Evolutionary conservation across 2,329 filamentous ascomycete species (phyloP).

Genomic region (Fusarium tuaranense): DNA sequence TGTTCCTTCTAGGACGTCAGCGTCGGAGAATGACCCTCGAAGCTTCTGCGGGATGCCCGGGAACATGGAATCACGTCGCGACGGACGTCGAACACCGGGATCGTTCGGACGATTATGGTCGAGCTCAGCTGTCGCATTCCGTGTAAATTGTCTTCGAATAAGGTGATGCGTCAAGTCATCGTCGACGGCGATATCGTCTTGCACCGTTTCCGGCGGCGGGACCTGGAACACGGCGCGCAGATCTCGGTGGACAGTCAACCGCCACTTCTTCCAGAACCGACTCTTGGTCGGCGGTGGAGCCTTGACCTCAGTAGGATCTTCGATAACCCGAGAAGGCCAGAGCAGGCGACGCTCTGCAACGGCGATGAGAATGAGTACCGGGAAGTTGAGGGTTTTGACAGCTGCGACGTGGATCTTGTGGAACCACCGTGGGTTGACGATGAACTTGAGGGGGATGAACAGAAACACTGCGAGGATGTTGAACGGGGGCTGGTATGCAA

Average conservation of each 20-base stretch:
- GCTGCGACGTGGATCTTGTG: slow-evolving; percentile 88
- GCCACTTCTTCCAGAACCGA: slow-evolving; percentile 75
- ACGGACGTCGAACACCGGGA: slow-evolving; percentile 48
- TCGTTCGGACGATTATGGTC: slow-evolving; percentile 37
- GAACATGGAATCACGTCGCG: slow-evolving; percentile 68
- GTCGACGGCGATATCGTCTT: slow-evolving; percentile 68
- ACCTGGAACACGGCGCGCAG: slow-evolving; percentile 79
- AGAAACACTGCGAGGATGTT: slow-evolving; percentile 82
- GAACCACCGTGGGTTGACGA: slow-evolving; percentile 86
- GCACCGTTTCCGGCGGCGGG: slow-evolving; percentile 72
- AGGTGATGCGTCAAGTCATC: slow-evolving; percentile 69
- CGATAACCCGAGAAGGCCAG: slow-evolving; percentile 59
- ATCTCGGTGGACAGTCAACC: slow-evolving; percentile 78
- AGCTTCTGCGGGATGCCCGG: slow-evolving; percentile 62
- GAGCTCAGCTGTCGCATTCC: slow-evolving; percentile 57
- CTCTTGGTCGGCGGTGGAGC: slow-evolving; percentile 45
- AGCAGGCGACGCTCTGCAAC: slow-evolving; percentile 77
- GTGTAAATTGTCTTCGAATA: slow-evolving; percentile 67
- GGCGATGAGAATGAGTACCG: slow-evolving; percentile 78
- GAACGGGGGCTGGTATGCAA: slow-evolving; percentile 85
- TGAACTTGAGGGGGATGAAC: slow-evolving; percentile 80
- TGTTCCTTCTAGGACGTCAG: slow-evolving; percentile 59
- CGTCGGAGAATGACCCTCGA: slow-evolving; percentile 60
- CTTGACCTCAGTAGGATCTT: slow-evolving; percentile 30
- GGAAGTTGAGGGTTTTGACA: slow-evolving; percentile 80